Base-by-base conservation (phyloP, 1,139 yeast genomes). In the Yamadazyma songkhlaensis region DNA sequence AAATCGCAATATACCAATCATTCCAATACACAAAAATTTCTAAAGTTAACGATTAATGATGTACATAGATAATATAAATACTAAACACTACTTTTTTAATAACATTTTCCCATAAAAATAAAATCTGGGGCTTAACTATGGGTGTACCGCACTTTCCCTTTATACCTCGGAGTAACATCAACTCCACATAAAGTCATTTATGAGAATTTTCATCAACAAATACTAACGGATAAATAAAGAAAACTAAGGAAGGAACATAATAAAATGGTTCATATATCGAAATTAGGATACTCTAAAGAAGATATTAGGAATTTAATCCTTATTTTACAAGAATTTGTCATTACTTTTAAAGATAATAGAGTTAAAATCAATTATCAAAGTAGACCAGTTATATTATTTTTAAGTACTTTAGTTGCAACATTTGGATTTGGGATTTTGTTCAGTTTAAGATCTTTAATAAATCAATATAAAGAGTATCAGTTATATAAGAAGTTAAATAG, bases 321-420 rank as follows among this genome's bases (percentile, higher is more conserved):
- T 42, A 53, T 71, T 15, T 51, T 69, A 23, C 67, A 60, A 42
- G 74, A 70, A 44, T 63, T 66, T 47, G 63, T 62, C 17, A 48
- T 57, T 11, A 64, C 69, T 1, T 64, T 64, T 47, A 56, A 54
- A 38, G 64, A 67, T 40, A 67, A 64, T 47, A 61, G 59, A 41
- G 71, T 69, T 36, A 57, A 59, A 37, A 57, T 72, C 42, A 71
- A 71, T 51, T 70, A 67, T 48, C 69, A 59, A 47, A 65, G 72
- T 34, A 54, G 75, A 32, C 77, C 77, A 1, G 77, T 71, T 27
- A 54, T 69, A 9, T 54, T 72, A 28, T 72, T 72, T 47, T 56
- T 71, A 38, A 59, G 70, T 13, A 71, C 77, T 3, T 44, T 72
- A 24, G 54, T 67, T 10, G 60, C 73, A 8, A 68, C 75, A 6